Percentiles rank a stretch among this genome's conserved stretches.
phyloP scores from a whole-genome alignment of 176 grass and related monocot genomes.

The Carex parvula region DNA sequence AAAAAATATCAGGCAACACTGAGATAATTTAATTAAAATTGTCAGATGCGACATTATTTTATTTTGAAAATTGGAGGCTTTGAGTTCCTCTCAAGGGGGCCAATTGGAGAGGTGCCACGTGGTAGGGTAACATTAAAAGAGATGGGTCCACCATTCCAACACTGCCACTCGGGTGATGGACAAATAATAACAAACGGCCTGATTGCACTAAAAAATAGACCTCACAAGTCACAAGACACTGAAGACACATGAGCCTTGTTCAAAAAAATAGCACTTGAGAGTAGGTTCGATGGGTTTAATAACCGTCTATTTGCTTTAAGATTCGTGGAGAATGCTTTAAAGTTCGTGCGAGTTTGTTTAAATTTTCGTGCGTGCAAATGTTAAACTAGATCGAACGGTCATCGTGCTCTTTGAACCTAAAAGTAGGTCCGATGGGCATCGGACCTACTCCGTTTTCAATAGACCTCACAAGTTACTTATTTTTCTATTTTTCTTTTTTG shows the following conservation, averaged over 20 bases:
- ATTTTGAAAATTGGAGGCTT: background rate
- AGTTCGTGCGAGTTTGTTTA: no score
- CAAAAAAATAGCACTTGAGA: no score
- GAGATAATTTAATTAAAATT: background rate
- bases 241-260: background rate
- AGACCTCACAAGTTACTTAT: background rate
- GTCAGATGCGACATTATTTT: background rate
- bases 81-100: background rate
- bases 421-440: no score
- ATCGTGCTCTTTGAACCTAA: no score
- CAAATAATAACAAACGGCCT: background rate
- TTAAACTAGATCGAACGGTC: no score
- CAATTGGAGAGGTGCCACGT: conserved; percentile 9
- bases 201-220: background rate
- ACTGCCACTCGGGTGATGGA: background rate
- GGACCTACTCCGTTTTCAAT: no score
- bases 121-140: conserved; percentile 24
- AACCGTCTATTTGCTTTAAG: no score
- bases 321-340: no score
- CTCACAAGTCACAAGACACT: background rate
- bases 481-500: background rate
- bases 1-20: no score
- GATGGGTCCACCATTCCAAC: background rate
- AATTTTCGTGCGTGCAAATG: no score
- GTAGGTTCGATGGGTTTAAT: no score